Base-by-base conservation (phyloP, 2,329 filamentous ascomycete genomes). In the Pleomassaria siparia region DNA sequence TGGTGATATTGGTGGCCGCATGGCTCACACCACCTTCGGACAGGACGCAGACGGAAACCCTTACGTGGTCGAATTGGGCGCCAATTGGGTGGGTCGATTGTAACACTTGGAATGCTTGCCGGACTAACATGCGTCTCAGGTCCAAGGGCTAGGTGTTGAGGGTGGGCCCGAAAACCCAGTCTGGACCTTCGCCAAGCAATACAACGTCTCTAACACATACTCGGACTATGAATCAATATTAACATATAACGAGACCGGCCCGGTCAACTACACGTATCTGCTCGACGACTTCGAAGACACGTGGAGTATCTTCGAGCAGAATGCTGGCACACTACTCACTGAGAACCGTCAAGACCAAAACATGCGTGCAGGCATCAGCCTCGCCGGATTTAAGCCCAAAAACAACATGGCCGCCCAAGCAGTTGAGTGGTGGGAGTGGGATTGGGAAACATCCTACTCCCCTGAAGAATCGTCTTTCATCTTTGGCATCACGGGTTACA, bases 341-440 rank as follows among this genome's bases (percentile, higher is more conserved):
- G 67, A 83, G 1, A 85, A 86, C 52, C 64, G 84, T 8, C 83
- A 86, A 54, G 85, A 88, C 57, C 73, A 76, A 9, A 85, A 77
- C 28, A 74, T 76, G n/a, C 79, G 84, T 20, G 76, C 80, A 0
- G 85, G 80, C 0, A 66, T 87, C 7, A 76, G 74, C 9, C 61
- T 85, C n/a, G 78, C 77, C 0, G 83, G 80, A 1, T 88, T 84
- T 84, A 81, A 80, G 43, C 82, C 84, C 0, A 76, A 74, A 44
- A 74, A 74, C 44, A 74, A 85, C 43, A 78, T 80, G 71, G 70
- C 76, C 12, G 76, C 74, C 2, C 80, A 83, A 47, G 81, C 83
- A 0, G 75, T 82, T 1, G 85, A 88, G 47, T 88, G 83, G 80
- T 82, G 74, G 72, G 62, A 73, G 32, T 79, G 65, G 60, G 67